Base-by-base conservation (phyloP, 2,329 filamentous ascomycete genomes). In the Diplodia scrobiculata region DNA sequence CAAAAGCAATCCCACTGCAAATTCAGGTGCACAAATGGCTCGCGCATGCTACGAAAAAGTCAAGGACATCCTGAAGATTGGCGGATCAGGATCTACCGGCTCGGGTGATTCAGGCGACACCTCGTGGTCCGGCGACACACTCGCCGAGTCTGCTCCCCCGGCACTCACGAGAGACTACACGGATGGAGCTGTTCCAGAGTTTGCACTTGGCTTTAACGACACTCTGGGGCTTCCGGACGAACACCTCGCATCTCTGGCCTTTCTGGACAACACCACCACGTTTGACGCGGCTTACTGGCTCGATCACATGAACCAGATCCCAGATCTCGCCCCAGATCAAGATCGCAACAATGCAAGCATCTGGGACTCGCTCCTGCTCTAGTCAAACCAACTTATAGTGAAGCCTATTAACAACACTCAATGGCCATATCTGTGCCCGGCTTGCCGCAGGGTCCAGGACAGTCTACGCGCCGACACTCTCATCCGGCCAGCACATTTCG, bases 281-380 rank as follows among this genome's bases (percentile, higher is more conserved):
- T 60, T 60, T 17, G 55, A 60, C 38, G 47, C 55, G 17, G 14
- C 38, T 32, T 60, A 47, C 19, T 60, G 55, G 55, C 21, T 60
- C 10, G 29, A 60, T 17, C 14, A 19, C 25, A 60, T 60, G 25
- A 48, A 62, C 21, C 58, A 62, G 2, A 62, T 62, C 1, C 45
- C 58, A 17, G 58, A 62, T 19, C 58, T 62, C 14, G 41, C 45
- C 13, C 45, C 58, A 19, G 45, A 50, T 29, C 41, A 62, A 1
- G 58, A 62, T 11, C 27, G 45, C 27, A 50, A 62, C n/a, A 50
- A 50, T 25, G 27, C 19, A 25, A 50, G n/a, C n/a, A 50, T 29
- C 10, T 62, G 58, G 58, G 45, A 50, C n/a, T 50, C 41, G 5
- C 34, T 62, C 25, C 58, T 50, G 2, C 29, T 62, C 5, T 62